Evolutionary conservation across 768 basidiomycete species (phyloP).

Genomic region (Neoboletus subvelutipes): DNA sequence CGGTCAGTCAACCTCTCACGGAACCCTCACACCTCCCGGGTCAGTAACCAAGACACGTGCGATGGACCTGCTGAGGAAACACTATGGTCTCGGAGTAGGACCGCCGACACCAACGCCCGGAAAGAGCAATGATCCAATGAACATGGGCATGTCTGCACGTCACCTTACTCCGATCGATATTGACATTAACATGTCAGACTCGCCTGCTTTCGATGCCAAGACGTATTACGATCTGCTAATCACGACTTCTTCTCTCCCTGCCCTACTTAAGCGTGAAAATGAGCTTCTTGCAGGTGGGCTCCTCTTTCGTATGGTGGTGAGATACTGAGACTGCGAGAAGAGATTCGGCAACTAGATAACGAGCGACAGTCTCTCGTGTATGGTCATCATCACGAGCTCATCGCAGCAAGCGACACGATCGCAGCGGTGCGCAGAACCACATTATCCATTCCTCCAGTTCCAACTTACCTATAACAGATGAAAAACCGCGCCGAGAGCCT

Average conservation of each 20-base stretch:
- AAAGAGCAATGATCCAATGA: conserved; percentile 72
- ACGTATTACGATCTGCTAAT: conserved; percentile 85
- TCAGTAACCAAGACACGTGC: conserved; percentile 54
- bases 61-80: conserved; percentile 76
- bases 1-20: conserved; percentile 25
- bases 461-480: conserved; percentile 54
- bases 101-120: conserved; percentile 62
- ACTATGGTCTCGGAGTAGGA: conserved; percentile 82
- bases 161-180: background rate
- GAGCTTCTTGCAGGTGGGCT: conserved; percentile 68
- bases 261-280: conserved; percentile 76
- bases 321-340: conserved; percentile 38
- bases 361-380: conserved; percentile 91
- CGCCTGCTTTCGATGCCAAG: conserved; percentile 77
- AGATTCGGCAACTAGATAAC: conserved; percentile 83
- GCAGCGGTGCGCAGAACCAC: conserved; percentile 55
- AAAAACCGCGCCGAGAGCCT: conserved; percentile 83
- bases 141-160: conserved; percentile 53
- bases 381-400: conserved; percentile 93
- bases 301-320: background rate
- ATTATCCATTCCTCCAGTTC: background rate
- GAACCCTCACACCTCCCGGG: conserved; percentile 29
- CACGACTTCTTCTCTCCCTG: conserved; percentile 71
- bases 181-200: conserved; percentile 49
- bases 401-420: conserved; percentile 91